These are phyloP conservation scores for Gynochthodes officinalis DNA, from an alignment of 257 asterid genomes.

Conservation along the genomic window DNA sequence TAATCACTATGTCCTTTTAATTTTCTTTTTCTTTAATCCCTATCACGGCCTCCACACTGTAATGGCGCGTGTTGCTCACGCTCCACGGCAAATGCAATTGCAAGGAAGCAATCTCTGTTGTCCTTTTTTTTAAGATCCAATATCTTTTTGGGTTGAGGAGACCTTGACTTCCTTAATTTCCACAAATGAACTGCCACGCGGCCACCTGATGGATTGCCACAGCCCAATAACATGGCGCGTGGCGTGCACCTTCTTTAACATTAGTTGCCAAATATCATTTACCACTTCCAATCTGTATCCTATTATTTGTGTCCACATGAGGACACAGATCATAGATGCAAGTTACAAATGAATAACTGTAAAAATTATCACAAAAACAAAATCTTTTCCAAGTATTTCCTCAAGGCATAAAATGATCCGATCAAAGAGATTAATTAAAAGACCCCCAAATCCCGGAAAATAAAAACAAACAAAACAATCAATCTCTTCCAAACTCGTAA, in stretches of 20 bases:
- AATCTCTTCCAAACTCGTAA: constrained; percentile 14
- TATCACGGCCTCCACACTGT: too few relatives aligned
- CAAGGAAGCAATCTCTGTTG: too few relatives aligned
- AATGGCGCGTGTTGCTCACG: too few relatives aligned
- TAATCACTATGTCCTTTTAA: too few relatives aligned
- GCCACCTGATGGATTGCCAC: constrained; percentile 35
- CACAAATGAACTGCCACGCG: constrained; percentile 28
- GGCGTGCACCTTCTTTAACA: constrained; percentile 30
- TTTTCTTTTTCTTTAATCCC: too few relatives aligned
- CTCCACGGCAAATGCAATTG: too few relatives aligned
- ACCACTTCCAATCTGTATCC: not conserved
- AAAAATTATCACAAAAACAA: not conserved
- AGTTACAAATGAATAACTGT: not conserved
- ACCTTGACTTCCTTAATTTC: constrained; percentile 46
- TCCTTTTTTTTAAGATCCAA: constrained; percentile 21
- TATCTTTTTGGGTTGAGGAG: constrained; percentile 18
- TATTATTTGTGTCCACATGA: too few relatives aligned
- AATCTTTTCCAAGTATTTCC: not conserved
- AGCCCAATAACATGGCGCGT: constrained; percentile 26
- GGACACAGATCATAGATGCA: not conserved
- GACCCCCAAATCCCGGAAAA: constrained; percentile 16
- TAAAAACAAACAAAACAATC: not conserved
- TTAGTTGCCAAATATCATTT: not conserved
- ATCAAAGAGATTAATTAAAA: not conserved
- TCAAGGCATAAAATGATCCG: too few relatives aligned